Evolutionary conservation across 73 alveolate genomes (phyloP).

Genomic region (Paramecium primaurelia): DNA sequence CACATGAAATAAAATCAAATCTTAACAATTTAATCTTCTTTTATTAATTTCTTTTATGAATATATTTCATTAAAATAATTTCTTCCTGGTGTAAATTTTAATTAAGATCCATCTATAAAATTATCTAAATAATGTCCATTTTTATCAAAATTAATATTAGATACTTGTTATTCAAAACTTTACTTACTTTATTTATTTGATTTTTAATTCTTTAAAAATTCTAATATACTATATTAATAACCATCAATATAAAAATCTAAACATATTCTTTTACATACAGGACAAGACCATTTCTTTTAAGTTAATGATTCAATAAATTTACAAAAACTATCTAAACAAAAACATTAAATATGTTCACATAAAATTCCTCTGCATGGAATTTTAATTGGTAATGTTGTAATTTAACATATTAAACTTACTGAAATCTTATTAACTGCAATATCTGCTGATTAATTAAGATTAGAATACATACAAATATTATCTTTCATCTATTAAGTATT

Average conservation of each 20-base stretch:
- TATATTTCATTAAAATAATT: not conserved
- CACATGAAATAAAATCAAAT: not conserved
- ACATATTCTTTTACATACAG: not conserved
- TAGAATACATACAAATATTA: not conserved
- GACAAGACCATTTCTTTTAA: not conserved
- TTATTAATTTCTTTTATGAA: not conserved
- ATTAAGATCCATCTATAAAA: not conserved
- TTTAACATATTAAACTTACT: not conserved
- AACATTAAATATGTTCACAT: slow-evolving; percentile 16
- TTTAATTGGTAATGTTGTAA: not conserved
- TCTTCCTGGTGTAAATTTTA: not conserved
- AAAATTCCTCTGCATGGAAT: not conserved
- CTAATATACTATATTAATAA: not conserved
- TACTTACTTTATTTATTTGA: not conserved
- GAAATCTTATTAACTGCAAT: not conserved
- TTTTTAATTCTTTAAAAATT: not conserved
- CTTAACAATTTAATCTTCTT: not conserved
- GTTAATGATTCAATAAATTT: not conserved
- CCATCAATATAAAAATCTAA: not conserved
- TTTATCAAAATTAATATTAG: not conserved
- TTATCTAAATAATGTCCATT: not conserved
- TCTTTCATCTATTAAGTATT: not conserved
- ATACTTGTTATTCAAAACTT: not conserved
- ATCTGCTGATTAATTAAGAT: not conserved
- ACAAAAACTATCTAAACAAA: not conserved